phyloP scores from a whole-genome alignment of 108 stramenopile species.

The Poteriospumella lacustris region DNA sequence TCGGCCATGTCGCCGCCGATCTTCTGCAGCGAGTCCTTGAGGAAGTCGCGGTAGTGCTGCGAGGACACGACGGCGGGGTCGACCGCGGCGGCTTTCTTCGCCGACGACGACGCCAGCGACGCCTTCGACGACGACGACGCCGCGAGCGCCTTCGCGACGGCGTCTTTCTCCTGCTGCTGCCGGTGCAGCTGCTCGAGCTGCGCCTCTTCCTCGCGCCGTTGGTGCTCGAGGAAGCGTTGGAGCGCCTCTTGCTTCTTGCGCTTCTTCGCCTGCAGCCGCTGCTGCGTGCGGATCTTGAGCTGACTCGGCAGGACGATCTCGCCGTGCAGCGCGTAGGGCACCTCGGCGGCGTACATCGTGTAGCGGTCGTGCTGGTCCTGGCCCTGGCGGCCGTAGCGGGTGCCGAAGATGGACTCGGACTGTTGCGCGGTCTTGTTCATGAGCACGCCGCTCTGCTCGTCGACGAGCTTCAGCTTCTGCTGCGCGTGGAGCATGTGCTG shows the following conservation, averaged over 20 bases:
- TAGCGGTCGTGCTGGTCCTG: background rate
- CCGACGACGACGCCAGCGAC: background rate
- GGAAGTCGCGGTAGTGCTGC: background rate
- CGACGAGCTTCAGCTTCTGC: constrained; percentile 29
- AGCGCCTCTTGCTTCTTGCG: background rate
- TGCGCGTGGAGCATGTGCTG: constrained; percentile 40
- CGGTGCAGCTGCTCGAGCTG: background rate
- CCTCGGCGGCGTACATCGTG: background rate
- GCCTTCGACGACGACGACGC: background rate
- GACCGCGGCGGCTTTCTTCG: background rate
- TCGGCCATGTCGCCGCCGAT: background rate
- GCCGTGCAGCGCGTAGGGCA: constrained; percentile 1
- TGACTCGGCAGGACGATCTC: constrained; percentile 6
- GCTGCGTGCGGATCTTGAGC: too few species aligned
- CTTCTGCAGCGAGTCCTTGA: background rate
- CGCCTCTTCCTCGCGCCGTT: background rate
- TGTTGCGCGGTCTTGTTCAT: background rate
- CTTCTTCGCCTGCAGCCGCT: too few species aligned
- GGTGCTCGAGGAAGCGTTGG: background rate
- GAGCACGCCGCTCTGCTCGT: constrained; percentile 18
- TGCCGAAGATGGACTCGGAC: background rate
- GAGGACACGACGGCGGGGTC: background rate
- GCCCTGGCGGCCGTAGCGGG: background rate
- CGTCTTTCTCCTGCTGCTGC: background rate
- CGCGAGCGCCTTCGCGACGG: background rate